These are phyloP conservation scores for Oryza meridionalis DNA, from an alignment of 176 grass and related monocot genomes.

Conservation along the genomic window DNA sequence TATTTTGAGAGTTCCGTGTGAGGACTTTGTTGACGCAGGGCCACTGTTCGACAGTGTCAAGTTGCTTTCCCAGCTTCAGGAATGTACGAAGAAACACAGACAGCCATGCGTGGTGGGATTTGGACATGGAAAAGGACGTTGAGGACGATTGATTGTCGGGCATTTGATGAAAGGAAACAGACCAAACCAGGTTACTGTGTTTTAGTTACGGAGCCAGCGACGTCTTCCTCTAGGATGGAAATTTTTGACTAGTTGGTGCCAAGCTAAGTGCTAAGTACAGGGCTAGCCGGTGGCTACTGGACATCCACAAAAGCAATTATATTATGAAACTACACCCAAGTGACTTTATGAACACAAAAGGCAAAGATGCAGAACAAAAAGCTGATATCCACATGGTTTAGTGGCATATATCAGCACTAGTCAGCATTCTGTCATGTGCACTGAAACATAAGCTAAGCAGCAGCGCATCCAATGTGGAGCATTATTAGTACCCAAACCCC, in stretches of 20 bases:
- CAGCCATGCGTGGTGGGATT: constrained; percentile 48
- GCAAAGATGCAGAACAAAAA: constrained; percentile 30
- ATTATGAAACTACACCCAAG: constrained; percentile 29
- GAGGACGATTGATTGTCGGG: constrained; percentile 34
- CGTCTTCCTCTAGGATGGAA: constrained; percentile 8
- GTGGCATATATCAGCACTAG: constrained; percentile 37
- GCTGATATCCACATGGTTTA: constrained; percentile 49
- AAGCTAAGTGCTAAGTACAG: constrained; percentile 27
- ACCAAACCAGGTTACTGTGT: constrained; percentile 1
- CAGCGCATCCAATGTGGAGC: constrained; percentile 40
- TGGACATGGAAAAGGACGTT: constrained; percentile 42
- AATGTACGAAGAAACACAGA: constrained; percentile 40
- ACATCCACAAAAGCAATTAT: constrained; percentile 29
- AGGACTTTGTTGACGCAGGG: constrained; percentile 31
- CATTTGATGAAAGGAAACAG: background rate
- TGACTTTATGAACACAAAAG: constrained; percentile 37
- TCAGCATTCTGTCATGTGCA: constrained; percentile 45
- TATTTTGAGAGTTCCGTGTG: constrained; percentile 17
- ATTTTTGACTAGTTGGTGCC: constrained; percentile 2
- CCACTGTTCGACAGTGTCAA: constrained; percentile 29
- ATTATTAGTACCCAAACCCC: constrained; percentile 23
- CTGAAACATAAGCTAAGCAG: constrained; percentile 21
- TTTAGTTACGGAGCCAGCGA: background rate
- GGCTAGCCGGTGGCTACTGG: constrained; percentile 1
- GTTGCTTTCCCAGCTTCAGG: constrained; percentile 38